Evolutionary conservation across 345 rosid genomes (phyloP).

Genomic region (Gossypium mustelinum): DNA sequence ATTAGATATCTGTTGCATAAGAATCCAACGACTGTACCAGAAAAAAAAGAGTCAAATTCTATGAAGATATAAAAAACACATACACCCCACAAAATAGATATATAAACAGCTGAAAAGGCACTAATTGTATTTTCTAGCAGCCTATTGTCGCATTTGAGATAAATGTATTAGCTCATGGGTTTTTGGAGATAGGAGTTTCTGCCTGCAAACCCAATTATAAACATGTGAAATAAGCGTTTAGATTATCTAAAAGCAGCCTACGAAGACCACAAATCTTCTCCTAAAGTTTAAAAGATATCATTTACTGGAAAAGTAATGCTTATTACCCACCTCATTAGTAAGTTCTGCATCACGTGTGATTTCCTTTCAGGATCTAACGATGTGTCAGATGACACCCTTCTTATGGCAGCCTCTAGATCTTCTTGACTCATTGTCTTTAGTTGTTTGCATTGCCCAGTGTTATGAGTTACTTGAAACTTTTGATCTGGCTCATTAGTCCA

Average conservation of each 20-base stretch:
- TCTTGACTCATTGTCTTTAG: slow-evolving; percentile 49
- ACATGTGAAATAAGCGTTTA: background rate
- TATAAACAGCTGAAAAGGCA: background rate
- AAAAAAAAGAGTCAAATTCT: slow-evolving; percentile 27
- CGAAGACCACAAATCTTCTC: background rate
- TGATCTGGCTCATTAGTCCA: slow-evolving; percentile 23
- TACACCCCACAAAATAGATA: slow-evolving; percentile 3
- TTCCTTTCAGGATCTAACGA: slow-evolving; percentile 57
- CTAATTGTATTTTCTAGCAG: slow-evolving; percentile 4
- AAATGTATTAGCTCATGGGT: background rate
- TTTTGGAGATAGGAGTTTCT: background rate
- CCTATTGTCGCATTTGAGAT: background rate
- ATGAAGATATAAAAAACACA: background rate
- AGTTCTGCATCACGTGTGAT: slow-evolving; percentile 58
- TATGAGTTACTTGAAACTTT: slow-evolving; percentile 24
- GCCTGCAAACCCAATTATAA: background rate
- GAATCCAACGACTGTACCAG: slow-evolving; percentile 75
- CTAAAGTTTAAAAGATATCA: slow-evolving; percentile 7
- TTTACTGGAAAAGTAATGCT: background rate
- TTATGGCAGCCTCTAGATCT: slow-evolving; percentile 58
- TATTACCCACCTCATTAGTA: slow-evolving; percentile 58
- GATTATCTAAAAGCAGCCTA: background rate
- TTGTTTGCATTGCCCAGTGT: slow-evolving; percentile 29
- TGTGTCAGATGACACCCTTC: slow-evolving; percentile 66
- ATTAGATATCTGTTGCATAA: slow-evolving; percentile 36